Evolutionary conservation across 2,329 filamentous ascomycete genomes (phyloP).

Genomic region (Pseudovirgaria hyperparasitica): DNA sequence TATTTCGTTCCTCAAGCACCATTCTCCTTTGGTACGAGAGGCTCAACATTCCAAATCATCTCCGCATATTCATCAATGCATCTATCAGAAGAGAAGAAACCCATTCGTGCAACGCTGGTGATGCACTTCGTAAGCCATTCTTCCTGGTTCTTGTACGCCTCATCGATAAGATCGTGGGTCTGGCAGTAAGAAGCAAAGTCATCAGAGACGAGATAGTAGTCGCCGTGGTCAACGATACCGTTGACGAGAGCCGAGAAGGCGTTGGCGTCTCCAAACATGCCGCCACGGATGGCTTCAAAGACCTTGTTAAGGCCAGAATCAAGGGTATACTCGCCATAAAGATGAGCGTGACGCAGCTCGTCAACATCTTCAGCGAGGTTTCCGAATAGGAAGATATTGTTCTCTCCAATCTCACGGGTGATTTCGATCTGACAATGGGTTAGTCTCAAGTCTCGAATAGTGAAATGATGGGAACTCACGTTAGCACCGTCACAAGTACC

Average conservation of each 20-base stretch:
- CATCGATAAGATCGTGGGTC: slow-evolving; percentile 82
- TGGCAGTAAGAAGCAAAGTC: slow-evolving; percentile 93
- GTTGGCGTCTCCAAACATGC: slow-evolving; percentile 65
- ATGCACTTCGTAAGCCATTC: slow-evolving; percentile 89
- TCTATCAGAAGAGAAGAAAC: slow-evolving; percentile 89
- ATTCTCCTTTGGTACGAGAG: slow-evolving; percentile 40
- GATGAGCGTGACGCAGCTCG: slow-evolving; percentile 81
- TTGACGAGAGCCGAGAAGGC: slow-evolving; percentile 75
- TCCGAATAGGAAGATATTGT: slow-evolving; percentile 97
- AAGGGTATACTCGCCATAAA: slow-evolving; percentile 66
- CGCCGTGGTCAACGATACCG: slow-evolving; percentile 81
- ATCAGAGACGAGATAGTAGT: slow-evolving; percentile 95
- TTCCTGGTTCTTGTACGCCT: slow-evolving; percentile 83
- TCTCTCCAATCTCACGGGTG: slow-evolving; percentile 88
- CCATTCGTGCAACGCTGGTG: slow-evolving; percentile 80
- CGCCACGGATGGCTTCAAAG: slow-evolving; percentile 68
- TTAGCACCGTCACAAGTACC: slow-evolving; percentile 97
- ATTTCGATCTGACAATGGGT: slow-evolving; percentile 63
- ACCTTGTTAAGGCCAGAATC: slow-evolving; percentile 68
- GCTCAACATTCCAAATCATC: slow-evolving; percentile 93
- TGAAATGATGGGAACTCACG: slow-evolving; percentile 42
- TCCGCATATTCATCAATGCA: slow-evolving; percentile 98
- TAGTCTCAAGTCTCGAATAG: slow-evolving; percentile 1
- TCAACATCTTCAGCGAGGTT: slow-evolving; percentile 94
- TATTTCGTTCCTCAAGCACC: too few species aligned